Evolutionary conservation across 1,284 basidiomycete genomes (phyloP), one percentile per base, ranked within the genome.

Genomic region (Wallemia hederae): DNA sequence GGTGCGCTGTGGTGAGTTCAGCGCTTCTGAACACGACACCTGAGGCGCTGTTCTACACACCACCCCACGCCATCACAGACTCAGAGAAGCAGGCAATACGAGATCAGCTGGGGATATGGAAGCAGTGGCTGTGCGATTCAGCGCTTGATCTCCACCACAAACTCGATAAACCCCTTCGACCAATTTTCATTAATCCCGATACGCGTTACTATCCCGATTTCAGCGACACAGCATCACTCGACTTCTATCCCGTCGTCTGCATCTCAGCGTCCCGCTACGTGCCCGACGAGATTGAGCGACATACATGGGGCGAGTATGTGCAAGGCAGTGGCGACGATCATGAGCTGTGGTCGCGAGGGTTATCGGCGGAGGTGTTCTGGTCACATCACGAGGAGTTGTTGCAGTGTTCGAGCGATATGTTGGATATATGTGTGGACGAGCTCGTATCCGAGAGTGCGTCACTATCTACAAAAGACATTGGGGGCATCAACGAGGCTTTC

Each of bases 1-100:
- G 70, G 70, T 71, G 70, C 58, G 66, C 69, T 14, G 69, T 70
- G 14, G 61, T 71, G 27, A 71, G 68, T 27, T 24, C 27, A n/a
- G 69, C 69, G 3, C 49, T 59, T 7, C n/a, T 49, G 19, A n/a
- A n/a, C 22, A 49, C n/a, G 14, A 9, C 39, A 49, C 14, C 56
- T 7, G 56, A 58, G 17, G 24, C 7, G 7, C 25, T 26, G 5
- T 24, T 58, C 15, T n/a, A 58, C n/a, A 58, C 56, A n/a, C 56
- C 56, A 3, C 5, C 25, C 7, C 14, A 26, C 7, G 56, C 56
- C 9, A n/a, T 49, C 11, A 17, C 9, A 3, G 39, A 49, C 5
- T 49, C 39, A 17, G 39, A 49, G 39, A 7, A 49, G n/a, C 39
- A 49, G n/a, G 5, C 9, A 5, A 49, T 49, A 9, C 11, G n/a